Percentiles rank a stretch among this genome's conserved stretches.
Evolutionary conservation across 805 yeast species (phyloP).

Genomic region (Starmerella powellii): DNA sequence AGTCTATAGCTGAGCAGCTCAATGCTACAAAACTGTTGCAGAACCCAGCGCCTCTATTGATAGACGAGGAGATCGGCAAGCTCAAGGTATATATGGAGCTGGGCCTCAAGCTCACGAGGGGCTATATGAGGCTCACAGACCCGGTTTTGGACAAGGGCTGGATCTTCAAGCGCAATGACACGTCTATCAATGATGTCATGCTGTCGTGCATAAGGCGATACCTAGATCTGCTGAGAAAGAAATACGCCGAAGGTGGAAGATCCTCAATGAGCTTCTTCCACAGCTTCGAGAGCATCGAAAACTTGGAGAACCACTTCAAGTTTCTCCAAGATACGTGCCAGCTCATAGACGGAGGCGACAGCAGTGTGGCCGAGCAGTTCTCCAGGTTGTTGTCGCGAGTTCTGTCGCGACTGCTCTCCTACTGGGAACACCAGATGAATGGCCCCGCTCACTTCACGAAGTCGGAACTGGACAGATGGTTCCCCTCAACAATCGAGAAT

Average conservation of each 20-base stretch:
- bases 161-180: constrained; percentile 57
- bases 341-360: constrained; percentile 68
- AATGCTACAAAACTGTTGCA: constrained; percentile 64
- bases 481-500: constrained; percentile 30
- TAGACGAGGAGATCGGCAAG: constrained; percentile 85
- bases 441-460: constrained; percentile 41
- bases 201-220: constrained; percentile 63
- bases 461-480: constrained; percentile 42
- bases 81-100: constrained; percentile 63
- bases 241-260: constrained; percentile 64
- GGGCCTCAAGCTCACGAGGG: constrained; percentile 61
- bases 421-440: constrained; percentile 57
- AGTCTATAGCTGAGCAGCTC: constrained; percentile 60
- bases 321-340: constrained; percentile 66
- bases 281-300: constrained; percentile 85
- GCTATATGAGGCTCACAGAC: constrained; percentile 42
- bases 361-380: constrained; percentile 68
- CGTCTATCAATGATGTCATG: constrained; percentile 52
- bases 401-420: constrained; percentile 54
- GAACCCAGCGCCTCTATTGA: constrained; percentile 88
- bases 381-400: constrained; percentile 54
- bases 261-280: constrained; percentile 44
- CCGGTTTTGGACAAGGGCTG: constrained; percentile 51
- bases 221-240: constrained; percentile 57
- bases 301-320: constrained; percentile 69